Conservation (phyloP, 257 asterid genomes). For the Anisodus tanguticus region DNA sequence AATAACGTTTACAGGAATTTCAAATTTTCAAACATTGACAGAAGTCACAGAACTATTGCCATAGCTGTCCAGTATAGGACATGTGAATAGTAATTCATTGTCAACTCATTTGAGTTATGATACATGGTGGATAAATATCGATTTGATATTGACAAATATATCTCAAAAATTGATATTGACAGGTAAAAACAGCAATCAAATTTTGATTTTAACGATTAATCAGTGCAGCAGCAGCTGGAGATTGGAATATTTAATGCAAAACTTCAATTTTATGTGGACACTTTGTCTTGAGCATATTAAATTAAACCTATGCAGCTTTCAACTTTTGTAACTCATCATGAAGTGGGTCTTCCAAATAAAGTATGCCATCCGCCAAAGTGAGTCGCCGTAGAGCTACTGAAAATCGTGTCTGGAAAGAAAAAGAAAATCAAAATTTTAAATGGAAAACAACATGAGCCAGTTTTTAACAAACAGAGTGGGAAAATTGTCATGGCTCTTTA, state of each 20-base stretch:
- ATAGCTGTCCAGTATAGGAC: not conserved
- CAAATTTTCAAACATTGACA: not conserved
- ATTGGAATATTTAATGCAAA: not conserved
- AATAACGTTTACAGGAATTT: not conserved
- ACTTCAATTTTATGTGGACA: not conserved
- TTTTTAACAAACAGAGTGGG: not conserved
- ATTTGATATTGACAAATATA: not conserved
- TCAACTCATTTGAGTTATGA: constrained; percentile 1
- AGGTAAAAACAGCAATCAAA: not conserved
- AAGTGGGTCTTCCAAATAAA: constrained; percentile 54
- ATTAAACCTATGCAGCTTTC: constrained; percentile 46
- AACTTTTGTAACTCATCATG: constrained; percentile 49
- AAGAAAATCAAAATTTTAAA: not conserved
- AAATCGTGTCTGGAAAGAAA: constrained; percentile 69
- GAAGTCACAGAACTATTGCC: not conserved
- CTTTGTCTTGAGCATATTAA: not conserved
- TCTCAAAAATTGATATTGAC: not conserved
- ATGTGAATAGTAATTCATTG: not conserved
- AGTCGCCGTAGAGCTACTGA: constrained; percentile 72
- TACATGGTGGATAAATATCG: not conserved
- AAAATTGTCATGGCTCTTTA: constrained; percentile 30
- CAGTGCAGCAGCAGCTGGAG: not conserved
- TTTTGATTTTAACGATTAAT: not conserved
- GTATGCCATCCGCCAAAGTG: constrained; percentile 59
- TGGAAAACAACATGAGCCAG: not conserved